Evolutionary conservation across 2,329 filamentous ascomycete genomes (phyloP), one percentile per base, ranked within the genome.

Genomic region (Seiridium cupressi): DNA sequence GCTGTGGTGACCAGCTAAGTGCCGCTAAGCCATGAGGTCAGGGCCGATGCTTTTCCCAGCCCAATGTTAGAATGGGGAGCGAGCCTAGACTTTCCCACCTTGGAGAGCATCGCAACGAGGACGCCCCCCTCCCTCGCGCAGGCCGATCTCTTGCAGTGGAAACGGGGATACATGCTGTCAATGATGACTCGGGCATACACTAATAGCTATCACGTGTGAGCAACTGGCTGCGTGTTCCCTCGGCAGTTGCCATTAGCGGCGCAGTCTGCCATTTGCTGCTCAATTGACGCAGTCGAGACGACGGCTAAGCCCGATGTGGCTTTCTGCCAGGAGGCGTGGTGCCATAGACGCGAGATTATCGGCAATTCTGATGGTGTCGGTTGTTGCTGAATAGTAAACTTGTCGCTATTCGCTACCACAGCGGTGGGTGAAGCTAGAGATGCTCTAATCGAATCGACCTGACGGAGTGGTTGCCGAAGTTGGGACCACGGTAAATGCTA

Each of bases 401-500:
- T 46, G 32, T 35, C 32, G 40, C 42, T 46, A 58, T 58, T 58
- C 55, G 55, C 46, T 58, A 58, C 55, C 55, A 58, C 44, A 36
- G 32, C 46, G 46, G 46, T 44, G 55, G 55, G 44, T 40, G 44
- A 58, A 51, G 55, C 55, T 58, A 58, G 54, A 18, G 10, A 18
- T 34, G 46, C 46, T 58, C 46, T 36, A 58, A 48, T 18, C 31
- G 18, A 26, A 58, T 34, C 18, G 46, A 58, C 55, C 32, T 58
- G 55, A 51, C 55, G 55, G 55, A 51, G 55, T 49, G 46, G 31
- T 40, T 58, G 44, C 55, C 55, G 55, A 58, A 49, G 10, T 51
- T 51, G 35, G 44, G 40, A 36, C 31, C 18, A 36, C 7, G 44
- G 31, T 5, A 8, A 13, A 58, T 58, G 46, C 55, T 18, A 58